Conservation (phyloP, 306 rosid genomes). For the Medicago ruthenica region DNA sequence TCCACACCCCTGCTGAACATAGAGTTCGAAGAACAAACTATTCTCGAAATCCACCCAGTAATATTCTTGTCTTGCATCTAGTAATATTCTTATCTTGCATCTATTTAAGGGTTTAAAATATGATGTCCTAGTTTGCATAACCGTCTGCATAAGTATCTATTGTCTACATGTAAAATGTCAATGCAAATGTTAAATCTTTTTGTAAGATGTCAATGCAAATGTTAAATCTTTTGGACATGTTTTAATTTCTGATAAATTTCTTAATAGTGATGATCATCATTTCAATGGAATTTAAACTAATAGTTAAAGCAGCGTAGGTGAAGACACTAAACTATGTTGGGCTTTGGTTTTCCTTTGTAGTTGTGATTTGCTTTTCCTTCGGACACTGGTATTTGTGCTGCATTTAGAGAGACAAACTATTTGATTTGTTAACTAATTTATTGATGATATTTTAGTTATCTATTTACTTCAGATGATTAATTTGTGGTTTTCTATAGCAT, state of each 20-base stretch:
- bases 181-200: slow-evolving; percentile 9
- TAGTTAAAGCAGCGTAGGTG: not conserved
- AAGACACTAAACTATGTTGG: not conserved
- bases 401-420: not conserved
- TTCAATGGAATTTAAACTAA: not conserved
- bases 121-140: slow-evolving; percentile 18
- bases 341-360: not conserved
- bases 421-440: not conserved
- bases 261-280: not conserved
- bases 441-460: not conserved
- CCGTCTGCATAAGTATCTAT: not conserved
- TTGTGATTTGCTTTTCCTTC: not conserved
- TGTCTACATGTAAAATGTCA: not conserved
- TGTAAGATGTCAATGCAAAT: slow-evolving; percentile 1
- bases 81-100: slow-evolving; percentile 48
- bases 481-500: slow-evolving; percentile 3
- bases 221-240: slow-evolving; percentile 3
- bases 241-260: not conserved
- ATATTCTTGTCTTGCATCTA: slow-evolving; percentile 49
- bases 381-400: slow-evolving; percentile 3
- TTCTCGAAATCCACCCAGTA: slow-evolving; percentile 74
- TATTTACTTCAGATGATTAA: not conserved
- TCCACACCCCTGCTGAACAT: slow-evolving; percentile 61
- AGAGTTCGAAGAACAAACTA: slow-evolving; percentile 66
- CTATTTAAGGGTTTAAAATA: not conserved